phyloP scores from a whole-genome alignment of 331 rosid species.

The Malus hybrid region DNA sequence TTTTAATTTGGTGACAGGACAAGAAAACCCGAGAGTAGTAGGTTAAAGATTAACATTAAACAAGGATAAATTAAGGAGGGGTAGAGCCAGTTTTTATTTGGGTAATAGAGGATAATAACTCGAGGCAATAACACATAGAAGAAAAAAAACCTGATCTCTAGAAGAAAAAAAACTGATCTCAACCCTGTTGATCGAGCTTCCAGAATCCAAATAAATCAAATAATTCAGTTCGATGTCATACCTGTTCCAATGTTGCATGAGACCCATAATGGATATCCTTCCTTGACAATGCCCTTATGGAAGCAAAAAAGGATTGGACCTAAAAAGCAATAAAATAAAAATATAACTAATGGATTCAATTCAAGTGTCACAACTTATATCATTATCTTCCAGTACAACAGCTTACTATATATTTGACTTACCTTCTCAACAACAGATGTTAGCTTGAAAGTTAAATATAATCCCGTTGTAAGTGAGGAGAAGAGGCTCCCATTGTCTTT shows the following conservation, averaged over 20 bases:
- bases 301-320: constrained; percentile 52
- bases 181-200: neutral
- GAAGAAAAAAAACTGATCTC: neutral
- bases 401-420: neutral
- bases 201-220: neutral
- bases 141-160: neutral
- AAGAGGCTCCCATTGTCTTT: constrained; percentile 81
- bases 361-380: neutral
- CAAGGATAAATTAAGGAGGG: neutral
- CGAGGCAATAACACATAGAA: neutral
- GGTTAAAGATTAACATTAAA: neutral
- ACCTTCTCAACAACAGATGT: constrained; percentile 83
- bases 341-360: neutral
- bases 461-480: constrained; percentile 79
- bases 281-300: constrained; percentile 54
- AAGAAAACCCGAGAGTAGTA: neutral
- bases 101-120: neutral
- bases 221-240: neutral
- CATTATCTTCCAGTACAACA: neutral
- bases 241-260: constrained; percentile 63
- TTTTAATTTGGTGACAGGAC: neutral
- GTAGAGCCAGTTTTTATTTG: neutral
- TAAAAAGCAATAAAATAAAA: constrained; percentile 20
- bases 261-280: constrained; percentile 66
- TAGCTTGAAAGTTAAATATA: constrained; percentile 84